A percentile compares a stretch with the other conserved stretches of the same genome.
phyloP scores from a whole-genome alignment of 768 basidiomycete species.

The Mycena kentingensis region DNA sequence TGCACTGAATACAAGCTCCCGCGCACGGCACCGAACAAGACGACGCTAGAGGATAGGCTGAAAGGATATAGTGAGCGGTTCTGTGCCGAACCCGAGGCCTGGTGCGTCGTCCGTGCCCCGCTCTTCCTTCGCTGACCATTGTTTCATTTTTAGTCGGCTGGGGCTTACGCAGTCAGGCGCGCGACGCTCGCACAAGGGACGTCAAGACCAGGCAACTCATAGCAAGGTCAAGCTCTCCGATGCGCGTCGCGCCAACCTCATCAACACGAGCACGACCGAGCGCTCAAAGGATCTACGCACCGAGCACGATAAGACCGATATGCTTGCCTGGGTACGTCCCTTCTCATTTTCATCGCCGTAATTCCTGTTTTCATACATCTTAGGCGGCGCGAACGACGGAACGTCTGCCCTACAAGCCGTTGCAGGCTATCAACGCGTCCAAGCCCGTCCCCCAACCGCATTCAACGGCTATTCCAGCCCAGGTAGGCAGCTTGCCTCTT shows the following conservation, averaged over 20 bases:
- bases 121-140: neutral
- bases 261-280: slow-evolving; percentile 8
- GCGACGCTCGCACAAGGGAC: slow-evolving; percentile 15
- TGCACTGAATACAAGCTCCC: no score
- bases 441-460: no score
- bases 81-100: slow-evolving; percentile 3
- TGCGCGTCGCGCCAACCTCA: slow-evolving; percentile 1
- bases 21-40: no score
- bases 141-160: neutral
- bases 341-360: neutral
- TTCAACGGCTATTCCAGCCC: no score
- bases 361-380: neutral
- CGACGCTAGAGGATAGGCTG: neutral
- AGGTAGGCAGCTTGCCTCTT: no score
- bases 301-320: neutral
- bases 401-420: slow-evolving; percentile 5
- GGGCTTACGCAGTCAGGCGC: neutral
- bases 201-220: slow-evolving; percentile 4
- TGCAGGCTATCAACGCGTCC: no score
- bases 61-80: slow-evolving; percentile 5
- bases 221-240: neutral
- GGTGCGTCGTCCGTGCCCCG: neutral
- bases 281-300: slow-evolving; percentile 13
- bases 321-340: slow-evolving; percentile 8
- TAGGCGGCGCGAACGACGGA: slow-evolving; percentile 4